Evolutionary conservation across 75 land plant species (phyloP), one percentile per base, ranked within the genome.

Genomic region (Ceratopteris richardii): DNA sequence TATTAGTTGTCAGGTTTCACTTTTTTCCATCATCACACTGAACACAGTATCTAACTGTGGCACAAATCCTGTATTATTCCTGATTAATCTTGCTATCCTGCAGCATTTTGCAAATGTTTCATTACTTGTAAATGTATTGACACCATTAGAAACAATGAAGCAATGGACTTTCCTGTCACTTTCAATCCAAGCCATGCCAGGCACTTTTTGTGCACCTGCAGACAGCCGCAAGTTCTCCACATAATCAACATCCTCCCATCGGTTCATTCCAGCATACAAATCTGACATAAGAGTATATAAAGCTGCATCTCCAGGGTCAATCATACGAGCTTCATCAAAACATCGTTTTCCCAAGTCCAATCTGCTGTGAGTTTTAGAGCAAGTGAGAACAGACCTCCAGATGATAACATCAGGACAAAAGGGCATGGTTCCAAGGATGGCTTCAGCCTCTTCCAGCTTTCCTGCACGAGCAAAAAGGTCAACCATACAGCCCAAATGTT

Each of bases 141-240:
- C 14, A 14, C 14, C 14, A 40, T 9, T 14, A 3, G 50, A 46
- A 2, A 78, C 47, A 62, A 69, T 51, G 56, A 81, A 81, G 56
- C 63, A 50, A 60, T 73, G 73, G 16, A 58, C 69, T 2, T 28
- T 56, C 18, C 58, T 64, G 43, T 66, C 73, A 10, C 73, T 28
- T 23, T 76, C 80, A 44, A 81, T 72, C 79, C 84, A 81, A 60
- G 80, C 77, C 29, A 41, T 76, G 11, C 80, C 84, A 18, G 76
- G 76, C 23, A 66, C 22, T 44, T 81, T 76, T 50, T 63, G 64
- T n/a, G 77, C 84, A 64, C 69, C 54, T 62, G 62, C 67, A 27
- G 71, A 58, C 33, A 66, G 72, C 84, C 72, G 76, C 56, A 81
- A 50, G 50, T 58, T 58, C 18, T 79, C 60, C 11, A 70, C 58